A percentile compares a stretch with the other conserved stretches of the same genome.
Evolutionary conservation across 1,284 basidiomycete genomes (phyloP).

Genomic region (Pseudozyma sp.): DNA sequence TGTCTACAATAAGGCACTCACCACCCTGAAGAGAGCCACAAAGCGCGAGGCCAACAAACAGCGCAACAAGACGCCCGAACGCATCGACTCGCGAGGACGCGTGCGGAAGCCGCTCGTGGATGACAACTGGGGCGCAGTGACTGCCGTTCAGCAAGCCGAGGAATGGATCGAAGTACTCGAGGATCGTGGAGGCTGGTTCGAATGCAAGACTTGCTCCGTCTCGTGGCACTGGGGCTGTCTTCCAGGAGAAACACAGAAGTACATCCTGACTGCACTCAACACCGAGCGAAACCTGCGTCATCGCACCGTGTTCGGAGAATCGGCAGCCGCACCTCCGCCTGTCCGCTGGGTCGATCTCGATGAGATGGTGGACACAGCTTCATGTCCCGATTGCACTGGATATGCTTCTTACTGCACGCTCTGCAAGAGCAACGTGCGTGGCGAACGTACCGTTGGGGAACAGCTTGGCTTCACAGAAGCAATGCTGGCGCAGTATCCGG

Average conservation of each 20-base stretch:
- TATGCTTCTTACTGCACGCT: slow-evolving; percentile 40
- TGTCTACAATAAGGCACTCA: slow-evolving; percentile 30
- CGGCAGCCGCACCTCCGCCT: slow-evolving; percentile 19
- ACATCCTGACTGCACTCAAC: slow-evolving; percentile 43
- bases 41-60: slow-evolving; percentile 33
- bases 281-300: slow-evolving; percentile 16
- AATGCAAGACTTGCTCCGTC: slow-evolving; percentile 49
- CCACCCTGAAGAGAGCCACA: slow-evolving; percentile 21
- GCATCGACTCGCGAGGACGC: slow-evolving; percentile 28
- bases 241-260: slow-evolving; percentile 22
- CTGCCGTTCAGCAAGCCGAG: slow-evolving; percentile 30
- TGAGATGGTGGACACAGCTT: slow-evolving; percentile 29
- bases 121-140: slow-evolving; percentile 23
- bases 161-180: slow-evolving; percentile 47
- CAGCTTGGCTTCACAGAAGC: slow-evolving; percentile 26
- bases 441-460: slow-evolving; percentile 23
- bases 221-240: slow-evolving; percentile 57
- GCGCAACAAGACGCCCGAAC: slow-evolving; percentile 24
- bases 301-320: slow-evolving; percentile 20
- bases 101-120: slow-evolving; percentile 28
- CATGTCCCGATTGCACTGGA: slow-evolving; percentile 46
- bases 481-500: slow-evolving; percentile 21
- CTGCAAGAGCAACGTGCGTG: slow-evolving; percentile 37
- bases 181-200: slow-evolving; percentile 53
- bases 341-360: slow-evolving; percentile 31